These are phyloP conservation scores for Crucihimalaya himalaica DNA, from an alignment of 345 rosid species.

Conservation along the genomic window DNA sequence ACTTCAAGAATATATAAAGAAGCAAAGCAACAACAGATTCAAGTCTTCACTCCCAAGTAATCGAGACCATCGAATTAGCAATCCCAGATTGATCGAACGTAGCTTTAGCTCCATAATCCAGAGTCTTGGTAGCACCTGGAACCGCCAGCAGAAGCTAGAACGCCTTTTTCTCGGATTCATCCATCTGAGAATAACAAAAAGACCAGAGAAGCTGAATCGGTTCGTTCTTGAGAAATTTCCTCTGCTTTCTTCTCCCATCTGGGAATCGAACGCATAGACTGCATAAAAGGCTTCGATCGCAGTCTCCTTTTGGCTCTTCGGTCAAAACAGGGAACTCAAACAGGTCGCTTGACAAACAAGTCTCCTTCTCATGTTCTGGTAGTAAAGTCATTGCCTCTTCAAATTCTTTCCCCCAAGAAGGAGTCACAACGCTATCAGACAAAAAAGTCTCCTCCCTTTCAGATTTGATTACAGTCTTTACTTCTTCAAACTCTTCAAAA, in stretches of 20 bases:
- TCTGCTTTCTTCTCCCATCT: constrained; percentile 74
- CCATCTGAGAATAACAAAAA: constrained; percentile 62
- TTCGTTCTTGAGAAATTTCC: constrained; percentile 67
- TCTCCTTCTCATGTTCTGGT: constrained; percentile 33
- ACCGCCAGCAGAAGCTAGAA: constrained; percentile 68
- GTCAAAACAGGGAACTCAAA: constrained; percentile 59
- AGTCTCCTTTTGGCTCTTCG: constrained; percentile 68
- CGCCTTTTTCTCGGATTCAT: constrained; percentile 49
- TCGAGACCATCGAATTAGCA: constrained; percentile 66
- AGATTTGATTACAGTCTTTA: background rate
- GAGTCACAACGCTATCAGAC: constrained; percentile 21
- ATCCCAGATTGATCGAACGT: constrained; percentile 69
- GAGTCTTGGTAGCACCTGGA: constrained; percentile 64
- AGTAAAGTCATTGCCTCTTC: background rate
- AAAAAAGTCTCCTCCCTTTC: background rate
- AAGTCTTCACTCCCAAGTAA: constrained; percentile 71
- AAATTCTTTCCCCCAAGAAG: constrained; percentile 1
- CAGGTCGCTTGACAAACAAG: constrained; percentile 19
- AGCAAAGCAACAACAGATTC: background rate
- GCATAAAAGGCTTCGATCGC: constrained; percentile 53
- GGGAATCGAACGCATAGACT: constrained; percentile 81
- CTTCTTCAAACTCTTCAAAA: background rate
- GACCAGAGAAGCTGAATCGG: constrained; percentile 81
- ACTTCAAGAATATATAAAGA: background rate
- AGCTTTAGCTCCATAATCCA: constrained; percentile 53